Base-by-base conservation (phyloP, 2,329 filamentous ascomycete species). In the Xylaria sp. region DNA sequence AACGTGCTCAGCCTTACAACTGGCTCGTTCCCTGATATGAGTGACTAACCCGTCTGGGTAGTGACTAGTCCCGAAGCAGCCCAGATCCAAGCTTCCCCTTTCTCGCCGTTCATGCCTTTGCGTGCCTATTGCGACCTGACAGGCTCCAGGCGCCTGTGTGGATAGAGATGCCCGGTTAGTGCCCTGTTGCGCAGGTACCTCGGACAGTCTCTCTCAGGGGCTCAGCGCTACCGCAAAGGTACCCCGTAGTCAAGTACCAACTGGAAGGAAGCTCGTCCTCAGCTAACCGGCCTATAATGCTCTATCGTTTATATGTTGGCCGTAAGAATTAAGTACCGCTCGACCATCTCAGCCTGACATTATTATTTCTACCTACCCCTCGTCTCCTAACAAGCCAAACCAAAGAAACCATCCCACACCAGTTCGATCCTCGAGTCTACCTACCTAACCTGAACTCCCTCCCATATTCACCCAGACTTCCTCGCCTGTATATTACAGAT, bases 401-500 rank as follows among this genome's bases (percentile, higher is more conserved):
- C 23, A 30, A 30, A 30, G 23, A 30, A 30, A 30, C 23, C 23
- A 30, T 30, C 23, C 23, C 23, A 30, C 23, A 30, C 23, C 23
- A 30, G 23, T 30, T 30, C 23, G 23, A 30, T 30, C 23, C 23
- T 30, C 49, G 19, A 51, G 7, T 11, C 47, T 19, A 49, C 18
- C 6, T 9, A 23, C 11, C 49, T 11, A 7, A 10, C 16, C 49
- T 11, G 3, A 10, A 7, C 18, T 52, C 34, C 23, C 23, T 48
- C 53, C 34, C 42, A 63, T 50, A 18, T 7, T 18, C 19, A 42
- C 13, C 13, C n/a, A 47, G 50, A 44, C 44, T 7, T 18, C 34
- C 58, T 59, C 55, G 49, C 10, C 34, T 19, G 54, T 56, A 52
- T 39, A 55, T 57, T 57, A 55, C 30, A 34, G 37, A 48, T 51